phyloP scores from a whole-genome alignment of 2,329 filamentous ascomycete species.

The Penicillium sclerotigenum region DNA sequence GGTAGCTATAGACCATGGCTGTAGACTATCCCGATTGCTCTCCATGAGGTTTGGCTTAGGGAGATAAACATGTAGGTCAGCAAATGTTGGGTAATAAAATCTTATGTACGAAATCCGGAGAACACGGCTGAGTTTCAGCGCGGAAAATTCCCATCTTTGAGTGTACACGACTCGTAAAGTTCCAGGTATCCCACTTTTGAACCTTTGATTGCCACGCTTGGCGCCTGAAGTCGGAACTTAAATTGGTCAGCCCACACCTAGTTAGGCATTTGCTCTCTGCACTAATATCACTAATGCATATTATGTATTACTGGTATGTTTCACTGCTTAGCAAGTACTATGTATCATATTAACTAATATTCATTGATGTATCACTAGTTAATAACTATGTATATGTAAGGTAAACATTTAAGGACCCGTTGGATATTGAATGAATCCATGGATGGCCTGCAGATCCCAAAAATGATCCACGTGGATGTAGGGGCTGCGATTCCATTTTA shows the following conservation, averaged over 20 bases:
- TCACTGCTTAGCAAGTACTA: neutral
- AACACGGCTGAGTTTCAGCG: neutral
- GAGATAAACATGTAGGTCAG: neutral
- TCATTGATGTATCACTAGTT: too few relatives aligned
- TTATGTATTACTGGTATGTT: neutral
- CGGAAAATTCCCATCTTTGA: neutral
- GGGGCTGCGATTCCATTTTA: neutral
- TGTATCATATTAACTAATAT: too few relatives aligned
- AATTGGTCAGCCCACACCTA: neutral
- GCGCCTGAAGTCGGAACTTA: neutral
- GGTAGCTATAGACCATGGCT: conserved; percentile 45
- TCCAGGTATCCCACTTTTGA: too few relatives aligned
- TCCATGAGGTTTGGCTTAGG: neutral
- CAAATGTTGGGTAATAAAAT: neutral
- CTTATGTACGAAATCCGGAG: neutral
- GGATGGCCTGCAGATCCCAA: neutral
- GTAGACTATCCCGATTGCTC: conserved; percentile 29
- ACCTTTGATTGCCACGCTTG: neutral
- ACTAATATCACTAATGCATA: neutral
- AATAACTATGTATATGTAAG: too few relatives aligned
- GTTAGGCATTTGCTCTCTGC: neutral
- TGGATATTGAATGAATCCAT: neutral
- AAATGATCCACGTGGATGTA: neutral
- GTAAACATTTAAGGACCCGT: neutral
- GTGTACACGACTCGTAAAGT: neutral